Evolutionary conservation across 495 filamentous ascomycete species (phyloP), one percentile per base, ranked within the genome.

Genomic region (Talaromyces adpressus): DNA sequence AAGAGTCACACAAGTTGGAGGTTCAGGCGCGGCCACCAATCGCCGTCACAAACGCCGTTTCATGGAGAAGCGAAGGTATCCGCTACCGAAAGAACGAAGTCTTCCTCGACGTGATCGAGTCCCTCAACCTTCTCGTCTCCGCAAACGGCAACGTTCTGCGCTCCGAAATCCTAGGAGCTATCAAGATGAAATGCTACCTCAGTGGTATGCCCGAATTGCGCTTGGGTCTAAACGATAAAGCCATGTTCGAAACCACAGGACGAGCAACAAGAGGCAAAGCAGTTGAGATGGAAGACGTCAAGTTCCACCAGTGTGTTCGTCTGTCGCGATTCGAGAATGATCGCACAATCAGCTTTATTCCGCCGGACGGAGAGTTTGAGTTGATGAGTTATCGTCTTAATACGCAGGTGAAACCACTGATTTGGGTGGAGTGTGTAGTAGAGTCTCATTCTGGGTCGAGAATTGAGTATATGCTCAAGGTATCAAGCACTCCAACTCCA

Each of bases 101-200:
- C 51, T 98, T 98, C 83, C 82, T 98, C 58, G 94, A 98, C 69
- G 95, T 99, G 25, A 85, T 99, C 73, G 95, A 99, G 77, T 95
- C 91, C 20, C 85, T 99, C 64, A 99, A 99, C 77, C 87, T 99
- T 32, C 85, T 99, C 6, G 95, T 99, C 11, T 93, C 91, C 54
- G 85, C 93, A 54, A 96, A 90, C 67, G 95, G 95, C 72, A 98
- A 96, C 72, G 95, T 99, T 18, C 81, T 99, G 62, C 89, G 95
- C 30, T 97, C 93, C 6, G 95, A 99, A 79, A 99, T 99, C 66
- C 80, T 99, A 14, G 95, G 95, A 47, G 93, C 94, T 20, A 86
- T 99, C 71, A 99, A 99, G 76, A 94, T 99, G 95, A 99, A 99
- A 77, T 99, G 95, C 77, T 99, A 98, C 73, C 84, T 99, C 32